Base-by-base conservation (phyloP, 257 asterid genomes). In the Osmanthus fragrans region DNA sequence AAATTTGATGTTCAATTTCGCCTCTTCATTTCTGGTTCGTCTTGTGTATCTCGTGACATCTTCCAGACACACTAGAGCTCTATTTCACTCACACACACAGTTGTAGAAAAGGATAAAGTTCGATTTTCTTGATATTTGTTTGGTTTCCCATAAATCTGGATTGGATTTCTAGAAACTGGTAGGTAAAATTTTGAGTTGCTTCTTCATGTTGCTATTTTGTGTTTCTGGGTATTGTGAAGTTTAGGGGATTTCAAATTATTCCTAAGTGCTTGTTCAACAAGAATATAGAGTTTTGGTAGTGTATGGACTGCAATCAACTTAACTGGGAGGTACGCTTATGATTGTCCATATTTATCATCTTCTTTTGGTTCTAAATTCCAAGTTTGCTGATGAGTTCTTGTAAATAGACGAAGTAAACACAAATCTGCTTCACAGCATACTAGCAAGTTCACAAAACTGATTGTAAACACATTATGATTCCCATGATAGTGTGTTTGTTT, bases 221-320 rank as follows among this genome's bases (percentile, higher is more conserved):
- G 47, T 27, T 64, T 27, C 32, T 60, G 70, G 36, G 8, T 54
- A 54, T 54, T 54, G 64, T 54, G 64, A n/a, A 54, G n/a, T n/a
- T n/a, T n/a, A n/a, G n/a, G 84, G 97, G 98, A 80, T 95, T 93
- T 83, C 98, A 95, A 89, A 96, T 90, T 80, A 93, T 93, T 82
- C 99, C 99, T 47, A 90, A 88, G 65, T 95, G 99, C 81, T 85
- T 93, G 86, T 93, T 95, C 76, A 82, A 95, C 80, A 90, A 84
- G 83, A 92, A 93, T 78, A 70, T 93, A 42, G 93, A 91, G 86
- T 93, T 95, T 76, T 95, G 99, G 98, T 94, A 91, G 85, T 93
- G 97, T 86, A 91, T 75, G 90, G 97, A 93, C 82, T 95, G 99
- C 87, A 87, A 88, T 85, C 98, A 91, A 79, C 96, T 95, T 75